A percentile compares a stretch with the other conserved stretches of the same genome.
phyloP scores from a whole-genome alignment of 2,329 filamentous ascomycete genomes.

The Teratosphaeria viscida region DNA sequence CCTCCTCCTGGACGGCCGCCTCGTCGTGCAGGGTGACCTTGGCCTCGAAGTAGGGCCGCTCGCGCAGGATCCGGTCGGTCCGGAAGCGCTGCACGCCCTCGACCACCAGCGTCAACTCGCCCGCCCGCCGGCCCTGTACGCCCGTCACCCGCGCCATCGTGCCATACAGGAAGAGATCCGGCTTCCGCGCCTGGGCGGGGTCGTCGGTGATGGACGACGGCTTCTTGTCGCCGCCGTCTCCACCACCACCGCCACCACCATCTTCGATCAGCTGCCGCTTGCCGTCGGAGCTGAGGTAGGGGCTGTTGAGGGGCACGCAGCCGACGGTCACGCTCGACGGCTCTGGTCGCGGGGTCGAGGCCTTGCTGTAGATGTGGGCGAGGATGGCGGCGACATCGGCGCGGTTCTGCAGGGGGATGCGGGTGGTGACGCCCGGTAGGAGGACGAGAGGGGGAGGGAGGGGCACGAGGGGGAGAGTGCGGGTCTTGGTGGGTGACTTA shows the following conservation, averaged over 20 bases:
- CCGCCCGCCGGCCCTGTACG: constrained; percentile 36
- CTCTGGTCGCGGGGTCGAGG: constrained; percentile 52
- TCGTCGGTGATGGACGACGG: constrained; percentile 46
- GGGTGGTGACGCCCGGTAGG: constrained; percentile 73
- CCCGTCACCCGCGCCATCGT: constrained; percentile 50
- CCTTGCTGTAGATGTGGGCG: constrained; percentile 70
- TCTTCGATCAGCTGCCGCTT: constrained; percentile 59
- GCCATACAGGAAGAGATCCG: constrained; percentile 72
- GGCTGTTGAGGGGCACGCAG: constrained; percentile 76
- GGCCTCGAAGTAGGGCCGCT: constrained; percentile 78
- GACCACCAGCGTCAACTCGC: constrained; percentile 69
- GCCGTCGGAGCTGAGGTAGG: constrained; percentile 61
- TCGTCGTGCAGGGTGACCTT: constrained; percentile 64
- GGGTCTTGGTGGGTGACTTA: constrained; percentile 1
- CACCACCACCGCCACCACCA: constrained; percentile 14
- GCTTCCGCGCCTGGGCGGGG: constrained; percentile 32
- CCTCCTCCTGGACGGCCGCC: constrained; percentile 33
- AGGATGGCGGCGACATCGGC: constrained; percentile 83
- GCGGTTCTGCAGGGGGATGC: constrained; percentile 72
- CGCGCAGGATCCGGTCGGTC: constrained; percentile 62
- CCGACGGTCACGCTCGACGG: constrained; percentile 65
- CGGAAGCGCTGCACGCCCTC: constrained; percentile 72
- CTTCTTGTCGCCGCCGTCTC: constrained; percentile 33
- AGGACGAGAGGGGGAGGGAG: constrained; percentile 72
- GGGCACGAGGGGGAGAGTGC: constrained; percentile 62